Evolutionary conservation across 805 yeast species (phyloP).

Genomic region (Spathaspora sp.): DNA sequence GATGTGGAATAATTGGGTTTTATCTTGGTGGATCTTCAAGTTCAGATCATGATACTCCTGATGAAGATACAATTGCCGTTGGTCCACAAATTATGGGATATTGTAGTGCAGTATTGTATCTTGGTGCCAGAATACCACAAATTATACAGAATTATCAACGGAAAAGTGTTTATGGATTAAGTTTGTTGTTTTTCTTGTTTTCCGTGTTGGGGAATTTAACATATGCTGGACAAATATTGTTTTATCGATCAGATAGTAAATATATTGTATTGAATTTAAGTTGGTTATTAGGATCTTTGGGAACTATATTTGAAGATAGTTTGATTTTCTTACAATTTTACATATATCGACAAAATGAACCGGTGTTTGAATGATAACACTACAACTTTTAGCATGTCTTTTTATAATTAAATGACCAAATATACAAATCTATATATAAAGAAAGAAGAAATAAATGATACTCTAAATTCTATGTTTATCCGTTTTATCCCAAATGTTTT

Average conservation of each 20-base stretch:
- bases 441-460: background rate
- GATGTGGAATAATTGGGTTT: slow-evolving; percentile 62
- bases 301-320: slow-evolving; percentile 70
- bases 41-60: slow-evolving; percentile 18
- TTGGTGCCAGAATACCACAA: slow-evolving; percentile 81
- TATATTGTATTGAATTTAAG: slow-evolving; percentile 63
- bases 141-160: slow-evolving; percentile 74
- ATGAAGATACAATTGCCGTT: slow-evolving; percentile 25
- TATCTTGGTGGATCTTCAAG: slow-evolving; percentile 38
- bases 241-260: slow-evolving; percentile 57
- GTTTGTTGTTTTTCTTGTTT: slow-evolving; percentile 73
- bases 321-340: slow-evolving; percentile 67
- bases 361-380: background rate
- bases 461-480: background rate
- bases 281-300: slow-evolving; percentile 77
- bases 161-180: slow-evolving; percentile 80
- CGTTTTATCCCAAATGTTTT: background rate
- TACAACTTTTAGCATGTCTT: background rate
- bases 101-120: slow-evolving; percentile 61
- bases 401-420: background rate
- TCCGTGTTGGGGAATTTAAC: slow-evolving; percentile 74
- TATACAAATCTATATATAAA: background rate
- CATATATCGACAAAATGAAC: slow-evolving; percentile 41
- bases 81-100: slow-evolving; percentile 73
- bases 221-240: slow-evolving; percentile 68